phyloP scores from a whole-genome alignment of 345 rosid species.

The Gossypium thurberi region DNA sequence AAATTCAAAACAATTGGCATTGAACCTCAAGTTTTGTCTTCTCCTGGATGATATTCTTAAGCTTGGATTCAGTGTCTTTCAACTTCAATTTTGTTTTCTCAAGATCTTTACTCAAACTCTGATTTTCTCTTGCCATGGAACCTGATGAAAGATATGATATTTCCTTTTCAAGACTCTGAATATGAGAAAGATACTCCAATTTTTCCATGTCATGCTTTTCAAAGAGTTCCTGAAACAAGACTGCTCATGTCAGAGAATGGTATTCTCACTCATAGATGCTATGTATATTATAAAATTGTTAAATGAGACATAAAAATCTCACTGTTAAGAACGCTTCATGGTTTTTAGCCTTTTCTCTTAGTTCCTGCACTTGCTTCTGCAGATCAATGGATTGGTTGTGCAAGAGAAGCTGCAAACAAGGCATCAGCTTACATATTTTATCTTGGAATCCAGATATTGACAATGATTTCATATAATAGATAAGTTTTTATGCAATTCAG shows the following conservation, averaged over 20 bases:
- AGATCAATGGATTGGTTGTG: constrained; percentile 39
- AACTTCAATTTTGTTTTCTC: constrained; percentile 75
- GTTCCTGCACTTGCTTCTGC: constrained; percentile 43
- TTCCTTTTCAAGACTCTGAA: constrained; percentile 70
- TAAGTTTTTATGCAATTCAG: not conserved
- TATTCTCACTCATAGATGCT: not conserved
- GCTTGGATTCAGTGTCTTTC: constrained; percentile 78
- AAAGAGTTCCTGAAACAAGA: constrained; percentile 42
- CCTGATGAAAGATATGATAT: constrained; percentile 49
- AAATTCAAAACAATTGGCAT: not conserved
- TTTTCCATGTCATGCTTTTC: constrained; percentile 53
- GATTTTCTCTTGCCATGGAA: constrained; percentile 70
- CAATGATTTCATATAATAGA: not conserved
- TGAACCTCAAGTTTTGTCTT: constrained; percentile 94
- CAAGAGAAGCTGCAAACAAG: constrained; percentile 41
- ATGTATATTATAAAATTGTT: not conserved
- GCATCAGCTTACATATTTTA: constrained; percentile 2
- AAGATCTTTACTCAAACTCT: constrained; percentile 68
- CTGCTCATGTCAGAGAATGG: constrained; percentile 1
- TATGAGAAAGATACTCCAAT: constrained; percentile 42
- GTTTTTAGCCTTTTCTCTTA: constrained; percentile 38
- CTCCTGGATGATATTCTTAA: constrained; percentile 80
- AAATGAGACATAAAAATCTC: constrained; percentile 15
- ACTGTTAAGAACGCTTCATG: constrained; percentile 44
- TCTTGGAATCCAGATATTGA: not conserved